phyloP scores from a whole-genome alignment of 2,329 filamentous ascomycete species.

The Periconia sp. region DNA sequence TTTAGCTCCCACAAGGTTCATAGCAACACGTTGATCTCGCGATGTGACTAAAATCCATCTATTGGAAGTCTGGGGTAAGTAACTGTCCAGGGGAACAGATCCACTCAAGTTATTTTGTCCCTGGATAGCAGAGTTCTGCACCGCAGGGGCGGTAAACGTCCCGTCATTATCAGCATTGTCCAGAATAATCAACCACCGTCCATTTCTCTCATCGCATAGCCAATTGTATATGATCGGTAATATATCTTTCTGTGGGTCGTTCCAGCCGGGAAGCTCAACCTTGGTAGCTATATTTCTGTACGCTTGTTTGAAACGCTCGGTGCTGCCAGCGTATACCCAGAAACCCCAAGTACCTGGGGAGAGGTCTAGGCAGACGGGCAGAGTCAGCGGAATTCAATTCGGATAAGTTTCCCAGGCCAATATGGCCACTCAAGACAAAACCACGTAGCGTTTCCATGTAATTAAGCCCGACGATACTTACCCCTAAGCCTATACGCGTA shows the following conservation, averaged over 20 bases:
- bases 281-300: constrained; percentile 14
- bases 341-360: constrained; percentile 5
- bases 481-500: constrained; percentile 9
- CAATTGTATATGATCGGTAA: constrained; percentile 14
- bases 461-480: too few species aligned
- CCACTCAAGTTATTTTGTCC: neutral
- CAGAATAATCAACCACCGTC: constrained; percentile 17
- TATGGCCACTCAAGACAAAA: too few species aligned
- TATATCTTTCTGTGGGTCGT: constrained; percentile 10
- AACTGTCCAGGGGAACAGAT: constrained; percentile 8
- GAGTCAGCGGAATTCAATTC: too few species aligned
- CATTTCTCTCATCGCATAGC: constrained; percentile 13
- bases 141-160: neutral
- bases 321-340: constrained; percentile 14
- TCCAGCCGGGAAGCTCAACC: constrained; percentile 8
- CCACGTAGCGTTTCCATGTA: too few species aligned
- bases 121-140: neutral
- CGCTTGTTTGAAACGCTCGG: constrained; percentile 8
- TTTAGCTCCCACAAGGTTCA: constrained; percentile 13
- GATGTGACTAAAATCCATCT: constrained; percentile 17
- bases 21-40: constrained; percentile 16
- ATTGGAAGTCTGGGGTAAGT: constrained; percentile 11
- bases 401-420: too few species aligned
- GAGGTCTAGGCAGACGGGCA: too few species aligned
- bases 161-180: constrained; percentile 15